phyloP scores from a whole-genome alignment of 306 rosid species.

The Cucumis melo region DNA sequence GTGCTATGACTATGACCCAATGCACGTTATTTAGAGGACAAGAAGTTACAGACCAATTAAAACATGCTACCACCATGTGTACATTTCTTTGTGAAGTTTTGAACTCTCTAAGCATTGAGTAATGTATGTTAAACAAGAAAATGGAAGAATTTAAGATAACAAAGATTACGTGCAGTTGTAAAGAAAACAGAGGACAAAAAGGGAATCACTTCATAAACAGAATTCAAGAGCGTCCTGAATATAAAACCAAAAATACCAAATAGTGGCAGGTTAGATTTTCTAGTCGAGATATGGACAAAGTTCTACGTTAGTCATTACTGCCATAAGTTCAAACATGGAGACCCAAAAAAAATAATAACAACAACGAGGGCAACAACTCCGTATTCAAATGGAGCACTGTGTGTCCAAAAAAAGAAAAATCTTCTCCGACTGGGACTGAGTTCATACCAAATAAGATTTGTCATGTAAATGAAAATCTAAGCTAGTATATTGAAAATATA shows the following conservation, averaged over 20 bases:
- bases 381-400: not conserved
- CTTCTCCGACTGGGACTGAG: not conserved
- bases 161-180: not conserved
- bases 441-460: not conserved
- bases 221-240: not conserved
- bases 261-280: not conserved
- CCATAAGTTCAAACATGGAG: not conserved
- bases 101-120: not conserved
- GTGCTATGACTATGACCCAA: not conserved
- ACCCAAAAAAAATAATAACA: not conserved
- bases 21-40: not conserved
- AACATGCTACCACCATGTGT: not conserved
- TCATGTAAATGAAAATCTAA: not conserved
- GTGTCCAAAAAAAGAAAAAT: not conserved
- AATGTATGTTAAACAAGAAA: not conserved
- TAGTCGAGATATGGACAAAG: not conserved
- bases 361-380: not conserved
- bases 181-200: not conserved
- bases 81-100: not conserved
- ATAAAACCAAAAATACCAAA: not conserved
- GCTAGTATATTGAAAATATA: not conserved
- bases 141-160: not conserved
- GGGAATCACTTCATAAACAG: not conserved
- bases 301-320: not conserved
- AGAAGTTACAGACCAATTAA: not conserved